Base-by-base conservation (phyloP, 208 protist species). In the Trypanosoma congolense region DNA sequence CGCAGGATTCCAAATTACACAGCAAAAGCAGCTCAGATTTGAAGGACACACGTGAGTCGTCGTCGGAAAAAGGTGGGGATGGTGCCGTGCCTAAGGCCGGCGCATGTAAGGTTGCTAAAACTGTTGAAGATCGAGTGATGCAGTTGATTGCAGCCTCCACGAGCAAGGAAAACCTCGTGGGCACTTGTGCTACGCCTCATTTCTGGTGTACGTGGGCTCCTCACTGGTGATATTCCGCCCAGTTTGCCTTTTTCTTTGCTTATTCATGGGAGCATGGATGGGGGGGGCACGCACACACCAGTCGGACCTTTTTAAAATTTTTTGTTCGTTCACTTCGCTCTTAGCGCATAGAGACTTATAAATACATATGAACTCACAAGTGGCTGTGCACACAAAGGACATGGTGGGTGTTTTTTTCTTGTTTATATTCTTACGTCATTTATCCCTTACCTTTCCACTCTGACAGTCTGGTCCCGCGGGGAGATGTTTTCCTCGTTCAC, bases 151-250 rank as follows among this genome's bases (percentile, higher is more conserved):
- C 35, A 8, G 69, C 68, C 3, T 73, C 85, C 24, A 74, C 70
- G 3, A 53, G 71, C 28, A 68, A 75, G 47, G 51, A 67, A 25
- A 71, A 83, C 21, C 47, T 85, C 41, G 4, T 84, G 0, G 81
- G 79, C 31, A 66, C 76, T 26, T 53, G 61, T 6, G 49, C 54
- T 30, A 43, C 64, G 1, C 85, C 80, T 30, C 85, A 92, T 45
- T 18, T 31, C n/a, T 89, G 81, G 80, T 29, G 26, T 30, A 62
- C 63, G 19, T 92, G 85, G 85, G 73, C 81, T 31, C 85, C 85
- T 12, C 85, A 92, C 2, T 92, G 85, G 85, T 92, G 77, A 28
- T 45, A 14, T 9, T 44, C 18, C 3, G 30, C 6, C 45, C 10
- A 18, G 16, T 30, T 44, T 22, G 18, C 14, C 9, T 16, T 10